A percentile compares a stretch with the other conserved stretches of the same genome.
Conservation (phyloP, 495 filamentous ascomycete genomes). For the Physcia stellaris region DNA sequence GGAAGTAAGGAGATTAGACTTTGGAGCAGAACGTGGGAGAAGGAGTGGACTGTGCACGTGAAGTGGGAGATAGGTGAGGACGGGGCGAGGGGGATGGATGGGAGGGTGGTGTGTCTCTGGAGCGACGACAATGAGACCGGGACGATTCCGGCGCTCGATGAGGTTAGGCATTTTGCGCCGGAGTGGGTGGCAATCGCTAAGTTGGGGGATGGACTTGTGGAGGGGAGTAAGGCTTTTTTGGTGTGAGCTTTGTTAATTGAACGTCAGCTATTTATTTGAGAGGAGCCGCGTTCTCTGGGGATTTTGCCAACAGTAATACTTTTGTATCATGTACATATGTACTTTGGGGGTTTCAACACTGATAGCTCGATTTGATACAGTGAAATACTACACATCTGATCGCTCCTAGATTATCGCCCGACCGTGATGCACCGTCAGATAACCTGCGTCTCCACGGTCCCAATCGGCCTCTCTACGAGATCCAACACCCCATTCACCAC, state of each 20-base stretch:
- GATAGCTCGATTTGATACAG: too few species aligned
- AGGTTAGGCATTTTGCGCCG: slow-evolving; percentile 61
- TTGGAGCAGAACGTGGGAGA: slow-evolving; percentile 64
- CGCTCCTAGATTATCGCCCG: too few species aligned
- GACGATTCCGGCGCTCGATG: slow-evolving; percentile 74
- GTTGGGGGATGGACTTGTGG: slow-evolving; percentile 63
- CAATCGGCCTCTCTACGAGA: slow-evolving; percentile 78
- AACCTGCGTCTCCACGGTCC: slow-evolving; percentile 68
- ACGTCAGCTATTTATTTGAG: too few species aligned
- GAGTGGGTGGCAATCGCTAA: slow-evolving; percentile 68
- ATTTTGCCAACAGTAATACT: too few species aligned
- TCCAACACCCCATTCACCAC: slow-evolving; percentile 80
- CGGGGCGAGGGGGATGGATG: slow-evolving; percentile 39
- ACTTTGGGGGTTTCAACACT: too few species aligned
- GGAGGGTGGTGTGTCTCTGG: slow-evolving; percentile 72
- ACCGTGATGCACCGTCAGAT: too few species aligned
- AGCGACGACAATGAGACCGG: slow-evolving; percentile 63
- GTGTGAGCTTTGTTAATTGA: slow-evolving; percentile 20
- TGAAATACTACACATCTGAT: too few species aligned
- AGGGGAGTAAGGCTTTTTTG: slow-evolving; percentile 50
- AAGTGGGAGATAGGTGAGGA: slow-evolving; percentile 38
- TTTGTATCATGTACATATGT: too few species aligned
- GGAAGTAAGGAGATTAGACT: slow-evolving; percentile 46
- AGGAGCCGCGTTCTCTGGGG: too few species aligned
- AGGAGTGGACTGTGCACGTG: slow-evolving; percentile 62